Conservation (phyloP, 2,329 filamentous ascomycete genomes). For the Phialocephala subalpina region DNA sequence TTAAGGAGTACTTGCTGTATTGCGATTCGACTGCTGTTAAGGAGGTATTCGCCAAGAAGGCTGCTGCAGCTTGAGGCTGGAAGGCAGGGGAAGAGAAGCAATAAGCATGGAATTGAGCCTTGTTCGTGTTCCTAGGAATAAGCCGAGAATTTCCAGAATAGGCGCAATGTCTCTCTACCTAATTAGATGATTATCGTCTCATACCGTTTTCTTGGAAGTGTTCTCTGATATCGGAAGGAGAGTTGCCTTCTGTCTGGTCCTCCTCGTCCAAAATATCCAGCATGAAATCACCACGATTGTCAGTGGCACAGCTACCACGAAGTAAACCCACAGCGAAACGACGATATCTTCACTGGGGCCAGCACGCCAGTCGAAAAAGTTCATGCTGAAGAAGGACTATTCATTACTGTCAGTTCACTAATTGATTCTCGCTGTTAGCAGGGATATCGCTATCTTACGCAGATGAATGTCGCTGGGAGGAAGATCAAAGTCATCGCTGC, state of each 20-base stretch:
- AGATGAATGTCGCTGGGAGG: background rate
- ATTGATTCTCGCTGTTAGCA: background rate
- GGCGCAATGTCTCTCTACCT: too few species aligned
- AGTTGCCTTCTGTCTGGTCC: constrained; percentile 1
- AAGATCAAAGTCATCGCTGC: background rate
- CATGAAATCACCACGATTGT: background rate
- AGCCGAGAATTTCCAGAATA: too few species aligned
- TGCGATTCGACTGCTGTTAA: background rate
- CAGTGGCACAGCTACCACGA: background rate
- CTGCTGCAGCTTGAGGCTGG: too few species aligned
- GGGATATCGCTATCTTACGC: background rate
- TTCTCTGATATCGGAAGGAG: constrained; percentile 5
- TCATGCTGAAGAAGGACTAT: constrained; percentile 7
- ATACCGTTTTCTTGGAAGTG: background rate
- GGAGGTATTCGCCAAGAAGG: background rate
- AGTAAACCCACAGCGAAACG: constrained; percentile 1
- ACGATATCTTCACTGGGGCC: background rate
- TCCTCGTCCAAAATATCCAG: background rate
- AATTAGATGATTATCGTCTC: too few species aligned
- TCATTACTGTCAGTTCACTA: background rate
- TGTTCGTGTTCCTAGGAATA: too few species aligned
- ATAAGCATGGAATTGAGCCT: too few species aligned
- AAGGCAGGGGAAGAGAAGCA: too few species aligned
- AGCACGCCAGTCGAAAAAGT: background rate
- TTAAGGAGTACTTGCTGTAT: background rate